phyloP scores from a whole-genome alignment of 2,329 filamentous ascomycete species.

The Botrytis fabae region DNA sequence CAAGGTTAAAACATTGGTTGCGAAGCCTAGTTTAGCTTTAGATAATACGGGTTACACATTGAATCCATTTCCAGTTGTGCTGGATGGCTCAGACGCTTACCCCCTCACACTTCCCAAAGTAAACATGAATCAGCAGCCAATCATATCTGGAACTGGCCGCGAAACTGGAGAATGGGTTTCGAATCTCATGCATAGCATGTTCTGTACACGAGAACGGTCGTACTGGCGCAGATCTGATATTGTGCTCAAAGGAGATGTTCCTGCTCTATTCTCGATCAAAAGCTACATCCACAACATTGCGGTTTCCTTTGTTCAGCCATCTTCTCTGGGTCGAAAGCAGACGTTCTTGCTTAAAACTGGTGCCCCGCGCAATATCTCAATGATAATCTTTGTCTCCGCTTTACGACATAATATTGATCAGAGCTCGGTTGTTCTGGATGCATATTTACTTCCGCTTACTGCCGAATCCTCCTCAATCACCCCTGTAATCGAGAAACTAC shows the following conservation, averaged over 20 bases:
- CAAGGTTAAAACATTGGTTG: not conserved
- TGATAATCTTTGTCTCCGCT: slow-evolving; percentile 12
- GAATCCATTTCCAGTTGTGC: not conserved
- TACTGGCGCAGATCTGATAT: not conserved
- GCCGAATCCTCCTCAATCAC: not conserved
- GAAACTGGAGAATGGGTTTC: not conserved
- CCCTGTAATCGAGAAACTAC: not conserved
- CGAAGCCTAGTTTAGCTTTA: not conserved
- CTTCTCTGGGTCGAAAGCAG: not conserved
- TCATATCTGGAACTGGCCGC: not conserved
- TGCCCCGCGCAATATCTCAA: not conserved
- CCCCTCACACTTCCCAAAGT: slow-evolving; percentile 4
- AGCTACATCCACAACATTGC: not conserved
- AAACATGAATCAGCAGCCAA: not conserved
- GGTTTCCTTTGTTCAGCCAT: not conserved
- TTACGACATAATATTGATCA: slow-evolving; percentile 24
- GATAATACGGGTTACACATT: not conserved
- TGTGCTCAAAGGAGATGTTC: too few relatives aligned
- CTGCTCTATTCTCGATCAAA: not conserved
- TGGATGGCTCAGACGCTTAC: not conserved
- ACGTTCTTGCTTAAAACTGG: not conserved
- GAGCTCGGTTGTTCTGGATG: slow-evolving; percentile 26
- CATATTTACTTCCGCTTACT: slow-evolving; percentile 17
- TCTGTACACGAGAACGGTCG: not conserved
- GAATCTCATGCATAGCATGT: not conserved